Conservation (phyloP, 129 eudicot species). For the Glebionis coronaria region DNA sequence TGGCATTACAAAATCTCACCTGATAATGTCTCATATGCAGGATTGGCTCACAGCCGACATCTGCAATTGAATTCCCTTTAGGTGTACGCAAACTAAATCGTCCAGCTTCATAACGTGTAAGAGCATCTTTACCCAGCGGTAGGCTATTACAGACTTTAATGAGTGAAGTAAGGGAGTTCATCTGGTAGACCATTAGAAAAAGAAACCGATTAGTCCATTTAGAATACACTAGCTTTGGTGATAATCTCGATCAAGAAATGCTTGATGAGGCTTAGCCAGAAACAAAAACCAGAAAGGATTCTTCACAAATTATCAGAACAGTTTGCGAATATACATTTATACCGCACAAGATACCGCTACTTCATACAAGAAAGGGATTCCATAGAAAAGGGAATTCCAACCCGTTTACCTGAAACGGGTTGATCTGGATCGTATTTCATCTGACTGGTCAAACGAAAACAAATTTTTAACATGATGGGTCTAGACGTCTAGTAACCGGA, state of each 20-base stretch:
- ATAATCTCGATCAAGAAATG: background rate
- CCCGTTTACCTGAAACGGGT: background rate
- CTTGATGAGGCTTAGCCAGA: background rate
- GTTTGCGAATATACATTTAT: background rate
- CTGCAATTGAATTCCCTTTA: slow-evolving; percentile 78
- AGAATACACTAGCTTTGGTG: background rate
- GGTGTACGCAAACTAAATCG: slow-evolving; percentile 69
- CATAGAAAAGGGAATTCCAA: background rate
- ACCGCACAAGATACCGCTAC: background rate
- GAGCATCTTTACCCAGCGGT: slow-evolving; percentile 45
- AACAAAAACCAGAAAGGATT: background rate
- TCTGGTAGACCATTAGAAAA: slow-evolving; percentile 40
- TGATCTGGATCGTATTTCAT: background rate
- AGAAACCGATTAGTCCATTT: background rate
- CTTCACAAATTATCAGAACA: background rate
- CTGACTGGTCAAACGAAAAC: background rate
- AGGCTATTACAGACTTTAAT: slow-evolving; percentile 64
- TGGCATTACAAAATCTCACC: slow-evolving; percentile 39
- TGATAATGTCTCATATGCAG: slow-evolving; percentile 95
- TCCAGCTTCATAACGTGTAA: slow-evolving; percentile 71
- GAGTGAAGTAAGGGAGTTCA: slow-evolving; percentile 87
- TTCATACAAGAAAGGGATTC: background rate
- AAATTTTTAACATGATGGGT: background rate
- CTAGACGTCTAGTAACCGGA: background rate
- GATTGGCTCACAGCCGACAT: slow-evolving; percentile 94